Base-by-base conservation (phyloP, 164 flowering plant genomes). In the Magnolia changhungtana region DNA sequence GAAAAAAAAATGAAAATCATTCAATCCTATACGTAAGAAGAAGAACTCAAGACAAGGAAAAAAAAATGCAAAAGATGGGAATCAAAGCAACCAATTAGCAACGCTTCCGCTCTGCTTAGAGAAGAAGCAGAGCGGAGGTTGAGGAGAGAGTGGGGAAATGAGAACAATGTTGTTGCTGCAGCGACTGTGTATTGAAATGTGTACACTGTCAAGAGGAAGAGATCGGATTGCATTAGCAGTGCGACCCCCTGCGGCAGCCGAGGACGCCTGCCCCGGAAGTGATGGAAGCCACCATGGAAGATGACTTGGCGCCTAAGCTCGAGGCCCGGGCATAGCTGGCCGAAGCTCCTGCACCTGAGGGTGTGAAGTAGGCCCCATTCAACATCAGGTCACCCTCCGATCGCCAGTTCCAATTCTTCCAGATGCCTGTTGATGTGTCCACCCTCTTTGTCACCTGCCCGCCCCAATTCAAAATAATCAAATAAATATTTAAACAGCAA, bases 261-360 rank as follows among this genome's bases (percentile, higher is more conserved):
- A 92, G 97, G 63, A 78, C 88, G 69, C 99, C 99, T 21, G 97
- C 92, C 63, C 83, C 83, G 18, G 92, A 76, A 52, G 99, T 95
- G 19, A 95, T 91, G 50, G 94, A 16, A 21, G 83, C 96, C 23
- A 95, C 96, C 97, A 93, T 88, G 78, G 97, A 82, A 20, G 98
- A 90, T 1, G 98, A 90, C 81, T 94, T 92, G 77, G 98, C 99
- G 1, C 90, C 95, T 77, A 95, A 84, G 80, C 98, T 93, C 67
- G 99, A 95, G 59, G 99, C 99, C 73, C 90, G 88, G n/a, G 99
- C 89, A 76, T 93, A 95, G 86, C 93, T 92, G 7, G 92, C 89
- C 4, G 97, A 87, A 21, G 98, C 95, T 59, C 91, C 95, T n/a
- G 90, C 90, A 49, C 99, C 99, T 7, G 99, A 95, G 31, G 96